A percentile compares a stretch with the other conserved stretches of the same genome.
Evolutionary conservation across 805 yeast genomes (phyloP).

Genomic region (Yamadazyma nakazawae): DNA sequence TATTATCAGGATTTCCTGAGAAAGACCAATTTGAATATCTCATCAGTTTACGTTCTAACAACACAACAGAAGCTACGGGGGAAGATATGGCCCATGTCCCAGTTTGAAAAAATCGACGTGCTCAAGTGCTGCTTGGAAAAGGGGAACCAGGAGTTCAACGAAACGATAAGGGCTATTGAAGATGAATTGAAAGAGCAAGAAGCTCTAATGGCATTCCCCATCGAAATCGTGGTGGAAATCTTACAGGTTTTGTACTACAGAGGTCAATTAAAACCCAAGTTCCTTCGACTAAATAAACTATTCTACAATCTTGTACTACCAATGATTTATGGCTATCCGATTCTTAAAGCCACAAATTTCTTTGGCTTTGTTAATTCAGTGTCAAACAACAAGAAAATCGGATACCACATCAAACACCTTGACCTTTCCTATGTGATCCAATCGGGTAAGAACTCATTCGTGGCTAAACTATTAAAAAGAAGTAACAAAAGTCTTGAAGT

Average conservation of each 20-base stretch:
- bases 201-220: conserved; percentile 28
- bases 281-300: conserved; percentile 55
- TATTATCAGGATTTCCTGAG: conserved; percentile 24
- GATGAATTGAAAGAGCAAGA: conserved; percentile 13
- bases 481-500: conserved; percentile 62
- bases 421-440: conserved; percentile 82
- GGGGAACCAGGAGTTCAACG: conserved; percentile 21
- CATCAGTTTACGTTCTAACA: conserved; percentile 33
- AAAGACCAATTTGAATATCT: conserved; percentile 25
- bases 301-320: conserved; percentile 65
- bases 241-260: conserved; percentile 26
- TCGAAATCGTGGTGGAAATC: conserved; percentile 32
- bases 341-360: conserved; percentile 65
- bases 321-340: conserved; percentile 61
- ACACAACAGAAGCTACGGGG: conserved; percentile 19
- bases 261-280: conserved; percentile 42
- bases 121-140: conserved; percentile 30
- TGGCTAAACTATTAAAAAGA: conserved; percentile 76
- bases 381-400: conserved; percentile 46
- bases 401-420: conserved; percentile 57
- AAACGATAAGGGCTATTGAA: conserved; percentile 13
- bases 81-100: conserved; percentile 47
- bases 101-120: conserved; percentile 51
- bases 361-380: conserved; percentile 67
- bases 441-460: conserved; percentile 86